Percentiles rank a stretch among this genome's conserved stretches.
Conservation (phyloP, 768 basidiomycete genomes). For the Kwoniella mangroviensis region DNA sequence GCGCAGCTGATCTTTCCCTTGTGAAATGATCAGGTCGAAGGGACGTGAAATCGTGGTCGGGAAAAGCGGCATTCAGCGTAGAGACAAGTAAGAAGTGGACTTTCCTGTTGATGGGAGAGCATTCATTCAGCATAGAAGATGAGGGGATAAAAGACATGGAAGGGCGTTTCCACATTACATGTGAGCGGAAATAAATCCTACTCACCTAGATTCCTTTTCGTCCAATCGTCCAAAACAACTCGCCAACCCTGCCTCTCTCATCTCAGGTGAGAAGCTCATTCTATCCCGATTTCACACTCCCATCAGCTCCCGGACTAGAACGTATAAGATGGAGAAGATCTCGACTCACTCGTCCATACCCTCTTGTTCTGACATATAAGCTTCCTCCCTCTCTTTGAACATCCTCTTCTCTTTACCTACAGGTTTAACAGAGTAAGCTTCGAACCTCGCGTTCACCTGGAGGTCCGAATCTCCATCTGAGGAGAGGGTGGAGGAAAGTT, state of each 20-base stretch:
- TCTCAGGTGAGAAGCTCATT: slow-evolving; percentile 70
- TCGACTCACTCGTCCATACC: slow-evolving; percentile 56
- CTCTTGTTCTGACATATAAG: slow-evolving; percentile 74
- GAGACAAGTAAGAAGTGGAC: slow-evolving; percentile 95
- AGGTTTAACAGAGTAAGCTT: slow-evolving; percentile 97
- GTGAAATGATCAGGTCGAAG: slow-evolving; percentile 88
- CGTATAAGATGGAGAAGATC: neutral
- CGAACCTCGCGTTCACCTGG: slow-evolving; percentile 86
- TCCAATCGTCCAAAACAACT: slow-evolving; percentile 88
- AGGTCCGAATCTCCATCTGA: slow-evolving; percentile 67
- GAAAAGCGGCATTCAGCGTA: slow-evolving; percentile 95
- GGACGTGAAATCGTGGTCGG: slow-evolving; percentile 95
- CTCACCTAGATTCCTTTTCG: slow-evolving; percentile 60
- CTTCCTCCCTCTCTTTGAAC: slow-evolving; percentile 86
- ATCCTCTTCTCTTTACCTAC: slow-evolving; percentile 96
- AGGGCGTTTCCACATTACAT: no score
- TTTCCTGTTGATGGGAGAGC: slow-evolving; percentile 61
- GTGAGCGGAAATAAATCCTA: neutral
- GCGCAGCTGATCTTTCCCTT: slow-evolving; percentile 59
- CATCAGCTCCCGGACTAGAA: neutral
- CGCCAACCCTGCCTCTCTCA: slow-evolving; percentile 70
- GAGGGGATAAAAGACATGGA: no score
- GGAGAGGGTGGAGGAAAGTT: slow-evolving; percentile 77
- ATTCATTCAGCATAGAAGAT: no score
- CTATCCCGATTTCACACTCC: slow-evolving; percentile 49